Evolutionary conservation across 2,329 filamentous ascomycete genomes (phyloP), one percentile per base, ranked within the genome.

Genomic region (Paraphoma sp.): DNA sequence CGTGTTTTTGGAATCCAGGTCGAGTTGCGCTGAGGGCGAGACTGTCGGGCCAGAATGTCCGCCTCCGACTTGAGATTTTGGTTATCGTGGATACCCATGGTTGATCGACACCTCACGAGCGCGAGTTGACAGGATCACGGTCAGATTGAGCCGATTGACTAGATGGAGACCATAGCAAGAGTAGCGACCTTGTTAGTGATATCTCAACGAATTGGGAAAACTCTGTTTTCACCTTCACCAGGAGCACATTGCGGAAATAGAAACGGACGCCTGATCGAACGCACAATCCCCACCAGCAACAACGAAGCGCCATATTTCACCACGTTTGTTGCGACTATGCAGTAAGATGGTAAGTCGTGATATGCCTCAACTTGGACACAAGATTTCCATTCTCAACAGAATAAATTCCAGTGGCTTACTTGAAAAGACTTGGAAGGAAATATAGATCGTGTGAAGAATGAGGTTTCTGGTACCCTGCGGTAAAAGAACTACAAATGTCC

Each of bases 1-100:
- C 63, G 61, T 17, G 16, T 56, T 12, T 33, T 54, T 9, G 59
- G 61, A 2, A 57, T n/a, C 53, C 50, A 61, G 6, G 44, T 57
- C 0, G 60, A 64, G 40, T 62, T 45, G 8, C 51, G 58, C 40
- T 68, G 63, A 6, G 64, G 60, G 4, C 62, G 65, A 5, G 59
- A 56, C 1, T 60, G 54, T 45, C 56, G 57, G 14, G 48, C 47
- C 28, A 69, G 57, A 8, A 64, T 63, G 18, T 67, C 58, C 28
- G 43, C 47, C 48, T 56, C 51, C 11, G 49, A 54, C 42, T 53
- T 55, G 16, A 53, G 6, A 29, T 43, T 42, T 16, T 36, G 29
- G 8, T 28, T 10, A 10, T 51, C 45, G 29, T 17, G 23, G 31
- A 12, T 40, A 38, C 36, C 51, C 51, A 53, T 53, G 29, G 10